Base-by-base conservation (phyloP, 768 basidiomycete genomes). In the Xanthoconium purpureum region DNA sequence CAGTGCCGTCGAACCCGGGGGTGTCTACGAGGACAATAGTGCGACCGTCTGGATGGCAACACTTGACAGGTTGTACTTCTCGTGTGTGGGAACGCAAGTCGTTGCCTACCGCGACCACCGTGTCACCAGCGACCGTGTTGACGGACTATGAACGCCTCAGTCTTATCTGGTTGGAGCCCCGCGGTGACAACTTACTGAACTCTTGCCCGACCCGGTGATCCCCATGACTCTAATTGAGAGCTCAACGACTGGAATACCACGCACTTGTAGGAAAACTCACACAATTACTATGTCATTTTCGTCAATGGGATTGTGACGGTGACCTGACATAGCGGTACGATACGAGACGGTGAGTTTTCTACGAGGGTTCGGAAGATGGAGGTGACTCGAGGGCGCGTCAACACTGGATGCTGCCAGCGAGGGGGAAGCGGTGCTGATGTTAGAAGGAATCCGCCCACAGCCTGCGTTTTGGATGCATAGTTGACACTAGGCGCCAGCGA, bases 1-100 rank as follows among this genome's bases (percentile, higher is more conserved):
- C 1, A 9, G 58, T 64, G 29, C 64, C 63, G 13, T 63, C 53
- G 33, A 63, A 63, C 29, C 62, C 62, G 3, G 62, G 62, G 7
- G 62, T 63, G 35, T 63, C 62, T 9, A 63, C 57, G 17, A 64
- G 32, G 18, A 64, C 44, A 24, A 63, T 45, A 30, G 42, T 46
- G 18, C 32, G 51, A 17, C 62, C 52, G 6, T 63, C 58, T 6
- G 62, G 62, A 15, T 63, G 62, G 13, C 11, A 15, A 43, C 58
- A 63, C 1, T 43, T 49, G 24, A 63, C 12, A 3, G 54, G 13
- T 15, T 52, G 49, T 24, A 63, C 47, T 1, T 13, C 20, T n/a
- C 15, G 52, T 18, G 62, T 63, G 35, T 50, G 15, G 36, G 62
- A 61, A 17, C 0, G 49, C 52, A 63, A 47, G 36, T 36, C 6